A percentile compares a stretch with the other conserved stretches of the same genome.
Evolutionary conservation across 2,329 filamentous ascomycete species (phyloP).

Genomic region (Gnomoniopsis sp.): DNA sequence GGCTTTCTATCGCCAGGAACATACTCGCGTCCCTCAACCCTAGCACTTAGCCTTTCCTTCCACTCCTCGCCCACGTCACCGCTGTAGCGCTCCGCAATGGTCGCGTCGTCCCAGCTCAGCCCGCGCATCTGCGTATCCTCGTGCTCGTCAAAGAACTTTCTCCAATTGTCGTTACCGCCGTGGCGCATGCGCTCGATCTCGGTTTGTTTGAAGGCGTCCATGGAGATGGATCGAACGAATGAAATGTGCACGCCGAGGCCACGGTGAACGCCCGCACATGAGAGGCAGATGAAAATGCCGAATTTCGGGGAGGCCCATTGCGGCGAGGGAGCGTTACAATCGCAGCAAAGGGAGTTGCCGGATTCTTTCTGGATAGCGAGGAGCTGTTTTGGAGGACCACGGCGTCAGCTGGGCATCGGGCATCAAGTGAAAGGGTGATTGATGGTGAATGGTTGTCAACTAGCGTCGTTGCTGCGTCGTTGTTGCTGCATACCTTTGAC

Average conservation of each 20-base stretch:
- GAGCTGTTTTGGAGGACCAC: conserved; percentile 55
- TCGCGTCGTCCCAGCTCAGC: conserved; percentile 77
- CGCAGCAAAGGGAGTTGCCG: conserved; percentile 86
- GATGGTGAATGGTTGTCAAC: not conserved
- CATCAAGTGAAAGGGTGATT: not conserved
- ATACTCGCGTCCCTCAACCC: conserved; percentile 85
- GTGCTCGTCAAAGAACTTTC: conserved; percentile 78
- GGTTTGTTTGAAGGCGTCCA: conserved; percentile 94
- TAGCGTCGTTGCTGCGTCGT: not conserved
- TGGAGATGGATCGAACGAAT: conserved; percentile 94
- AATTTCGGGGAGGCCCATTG: conserved; percentile 99
- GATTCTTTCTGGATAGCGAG: conserved; percentile 86
- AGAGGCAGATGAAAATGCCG: conserved; percentile 96
- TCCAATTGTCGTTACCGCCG: conserved; percentile 87
- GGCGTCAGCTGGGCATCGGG: not conserved
- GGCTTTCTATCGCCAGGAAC: conserved; percentile 66
- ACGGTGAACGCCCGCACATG: conserved; percentile 90
- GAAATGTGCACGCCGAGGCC: conserved; percentile 96
- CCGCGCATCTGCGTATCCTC: conserved; percentile 63
- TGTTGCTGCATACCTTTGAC: conserved; percentile 65
- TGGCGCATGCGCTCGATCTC: conserved; percentile 93
- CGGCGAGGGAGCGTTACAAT: conserved; percentile 91
- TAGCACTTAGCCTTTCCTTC: conserved; percentile 84
- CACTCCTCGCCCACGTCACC: conserved; percentile 90
- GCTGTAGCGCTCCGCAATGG: conserved; percentile 86